Conservation (phyloP, 192 early-diverging fungal genomes). For the Lobulomyces angularis region DNA sequence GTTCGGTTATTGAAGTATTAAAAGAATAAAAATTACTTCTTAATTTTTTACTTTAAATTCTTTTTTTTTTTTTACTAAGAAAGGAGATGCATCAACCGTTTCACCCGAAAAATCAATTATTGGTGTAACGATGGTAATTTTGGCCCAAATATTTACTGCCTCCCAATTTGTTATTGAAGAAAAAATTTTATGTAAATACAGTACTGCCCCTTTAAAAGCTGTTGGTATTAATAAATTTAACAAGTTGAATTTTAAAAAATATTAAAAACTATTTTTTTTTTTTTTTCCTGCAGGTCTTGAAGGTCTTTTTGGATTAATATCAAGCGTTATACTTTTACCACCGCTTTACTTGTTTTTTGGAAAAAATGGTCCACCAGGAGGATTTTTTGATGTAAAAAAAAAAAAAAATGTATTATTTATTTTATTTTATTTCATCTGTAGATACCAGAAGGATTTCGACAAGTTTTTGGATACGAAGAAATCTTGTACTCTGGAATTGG, state of each 20-base stretch:
- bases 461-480: too few relatives aligned
- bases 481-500: constrained; percentile 44
- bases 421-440: too few relatives aligned
- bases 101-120: constrained; percentile 33
- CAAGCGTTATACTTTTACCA: constrained; percentile 56
- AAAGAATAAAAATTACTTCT: too few relatives aligned
- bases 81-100: background rate
- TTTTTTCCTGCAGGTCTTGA: too few relatives aligned
- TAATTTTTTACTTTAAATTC: too few relatives aligned
- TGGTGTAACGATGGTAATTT: constrained; percentile 72
- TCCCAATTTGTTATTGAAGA: constrained; percentile 95
- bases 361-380: constrained; percentile 41
- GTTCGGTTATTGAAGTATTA: too few relatives aligned
- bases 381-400: constrained; percentile 78
- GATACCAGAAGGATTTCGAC: too few relatives aligned
- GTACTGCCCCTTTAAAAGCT: constrained; percentile 71
- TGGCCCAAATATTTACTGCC: constrained; percentile 88
- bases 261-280: too few relatives aligned
- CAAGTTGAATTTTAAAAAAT: too few relatives aligned
- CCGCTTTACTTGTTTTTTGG: constrained; percentile 63
- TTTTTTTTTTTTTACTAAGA: too few relatives aligned
- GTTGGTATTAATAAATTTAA: too few relatives aligned
- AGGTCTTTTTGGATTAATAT: constrained; percentile 75
- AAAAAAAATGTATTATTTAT: too few relatives aligned
- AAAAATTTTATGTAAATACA: constrained; percentile 70